phyloP scores from a whole-genome alignment of 2,329 filamentous ascomycete species.

The Aspergillus sp. region DNA sequence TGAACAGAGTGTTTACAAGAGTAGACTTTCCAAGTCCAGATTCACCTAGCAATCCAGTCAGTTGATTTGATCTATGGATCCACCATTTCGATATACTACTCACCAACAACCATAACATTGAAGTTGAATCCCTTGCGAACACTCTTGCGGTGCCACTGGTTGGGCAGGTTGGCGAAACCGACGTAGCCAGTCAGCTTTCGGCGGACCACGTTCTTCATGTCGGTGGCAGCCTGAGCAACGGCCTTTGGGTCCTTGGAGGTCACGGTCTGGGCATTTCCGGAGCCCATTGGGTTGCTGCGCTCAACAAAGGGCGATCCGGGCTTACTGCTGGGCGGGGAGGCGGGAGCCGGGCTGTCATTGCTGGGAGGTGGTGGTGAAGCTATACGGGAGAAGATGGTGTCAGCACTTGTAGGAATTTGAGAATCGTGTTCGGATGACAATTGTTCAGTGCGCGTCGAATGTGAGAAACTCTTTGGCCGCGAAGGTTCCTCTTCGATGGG shows the following conservation, averaged over 20 bases:
- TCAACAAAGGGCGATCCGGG: constrained; percentile 57
- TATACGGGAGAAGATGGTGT: constrained; percentile 25
- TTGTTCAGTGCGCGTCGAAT: constrained; percentile 10
- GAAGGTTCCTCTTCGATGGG: constrained; percentile 4
- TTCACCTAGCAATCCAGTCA: constrained; percentile 66
- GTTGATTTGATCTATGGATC: not conserved
- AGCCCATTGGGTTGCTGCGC: constrained; percentile 58
- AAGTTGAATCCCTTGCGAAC: constrained; percentile 99
- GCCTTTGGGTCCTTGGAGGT: constrained; percentile 65
- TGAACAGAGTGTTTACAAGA: constrained; percentile 98
- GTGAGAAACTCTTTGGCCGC: constrained; percentile 18
- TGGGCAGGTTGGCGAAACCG: constrained; percentile 96
- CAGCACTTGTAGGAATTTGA: constrained; percentile 19
- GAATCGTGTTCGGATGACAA: constrained; percentile 14
- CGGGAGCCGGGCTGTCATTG: constrained; percentile 32
- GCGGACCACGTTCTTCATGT: constrained; percentile 93
- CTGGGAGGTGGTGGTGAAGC: constrained; percentile 34
- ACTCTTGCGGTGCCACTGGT: constrained; percentile 99
- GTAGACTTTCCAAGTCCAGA: constrained; percentile 99
- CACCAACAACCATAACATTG: constrained; percentile 99
- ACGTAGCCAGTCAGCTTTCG: constrained; percentile 98
- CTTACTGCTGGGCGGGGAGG: constrained; percentile 49
- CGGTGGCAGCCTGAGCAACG: constrained; percentile 56
- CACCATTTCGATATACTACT: constrained; percentile 43
- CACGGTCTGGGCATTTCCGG: constrained; percentile 58